Evolutionary conservation across 176 grass and related monocot species (phyloP).

Genomic region (Oryza brachyantha): DNA sequence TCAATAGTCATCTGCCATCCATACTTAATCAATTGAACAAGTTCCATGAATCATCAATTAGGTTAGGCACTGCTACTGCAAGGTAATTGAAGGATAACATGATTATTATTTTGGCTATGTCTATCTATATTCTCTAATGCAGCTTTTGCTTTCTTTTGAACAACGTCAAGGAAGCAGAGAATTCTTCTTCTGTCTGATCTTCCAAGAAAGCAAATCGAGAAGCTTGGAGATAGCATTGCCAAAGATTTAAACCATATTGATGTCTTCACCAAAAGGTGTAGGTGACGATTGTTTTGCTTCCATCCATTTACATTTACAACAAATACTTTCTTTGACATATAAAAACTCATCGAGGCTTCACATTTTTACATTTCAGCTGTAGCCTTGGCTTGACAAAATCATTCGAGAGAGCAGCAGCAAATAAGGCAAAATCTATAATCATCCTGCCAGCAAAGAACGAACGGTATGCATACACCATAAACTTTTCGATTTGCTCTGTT

Average conservation of each 20-base stretch:
- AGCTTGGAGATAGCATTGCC: slow-evolving; percentile 69
- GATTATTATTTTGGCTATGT: slow-evolving; percentile 28
- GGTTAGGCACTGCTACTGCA: slow-evolving; percentile 77
- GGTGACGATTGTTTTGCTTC: background rate
- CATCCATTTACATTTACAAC: slow-evolving; percentile 8
- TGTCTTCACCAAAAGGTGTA: slow-evolving; percentile 91
- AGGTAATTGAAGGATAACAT: slow-evolving; percentile 59
- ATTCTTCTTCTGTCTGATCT: slow-evolving; percentile 91
- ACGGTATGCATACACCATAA: slow-evolving; percentile 46
- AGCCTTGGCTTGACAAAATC: slow-evolving; percentile 93
- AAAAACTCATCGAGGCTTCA: background rate
- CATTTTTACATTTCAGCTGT: slow-evolving; percentile 59
- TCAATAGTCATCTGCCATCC: slow-evolving; percentile 81
- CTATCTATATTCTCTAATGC: slow-evolving; percentile 17
- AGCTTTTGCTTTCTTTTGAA: slow-evolving; percentile 32
- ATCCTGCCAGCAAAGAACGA: slow-evolving; percentile 76
- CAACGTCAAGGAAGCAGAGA: slow-evolving; percentile 89
- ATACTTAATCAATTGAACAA: slow-evolving; percentile 94
- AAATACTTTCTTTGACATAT: slow-evolving; percentile 21
- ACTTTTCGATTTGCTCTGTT: slow-evolving; percentile 18
- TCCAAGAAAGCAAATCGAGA: slow-evolving; percentile 94
- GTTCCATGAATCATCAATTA: slow-evolving; percentile 91
- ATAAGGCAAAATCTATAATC: slow-evolving; percentile 89
- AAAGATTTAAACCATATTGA: slow-evolving; percentile 92
- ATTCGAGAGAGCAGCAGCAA: slow-evolving; percentile 92